Evolutionary conservation across 2,329 filamentous ascomycete species (phyloP).

Genomic region (Tricladium varicosporioides): DNA sequence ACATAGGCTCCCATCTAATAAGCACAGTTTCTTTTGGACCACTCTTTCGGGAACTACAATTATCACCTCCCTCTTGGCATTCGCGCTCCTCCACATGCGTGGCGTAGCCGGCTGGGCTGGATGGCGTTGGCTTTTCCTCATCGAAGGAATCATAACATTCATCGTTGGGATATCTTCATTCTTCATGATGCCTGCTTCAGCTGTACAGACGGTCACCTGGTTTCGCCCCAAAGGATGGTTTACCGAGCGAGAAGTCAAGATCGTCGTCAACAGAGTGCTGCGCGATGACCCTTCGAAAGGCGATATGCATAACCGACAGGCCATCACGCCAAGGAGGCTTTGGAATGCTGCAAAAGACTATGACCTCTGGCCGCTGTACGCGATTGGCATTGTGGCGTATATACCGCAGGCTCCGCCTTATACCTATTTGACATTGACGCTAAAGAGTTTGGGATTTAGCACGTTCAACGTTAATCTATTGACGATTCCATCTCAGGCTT

Average conservation of each 20-base stretch:
- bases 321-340: constrained; percentile 48
- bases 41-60: constrained; percentile 46
- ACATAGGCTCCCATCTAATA: too few relatives aligned
- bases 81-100: constrained; percentile 51
- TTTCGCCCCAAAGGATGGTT: constrained; percentile 63
- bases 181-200: constrained; percentile 58
- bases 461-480: constrained; percentile 46
- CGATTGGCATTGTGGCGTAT: constrained; percentile 46
- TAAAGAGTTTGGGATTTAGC: constrained; percentile 35
- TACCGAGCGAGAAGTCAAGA: constrained; percentile 60
- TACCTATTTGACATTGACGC: constrained; percentile 53
- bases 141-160: constrained; percentile 55
- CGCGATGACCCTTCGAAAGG: constrained; percentile 51
- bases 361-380: constrained; percentile 56
- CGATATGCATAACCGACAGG: constrained; percentile 59
- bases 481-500: constrained; percentile 43
- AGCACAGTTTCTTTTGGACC: constrained; percentile 64
- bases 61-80: constrained; percentile 53
- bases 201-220: constrained; percentile 54
- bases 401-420: constrained; percentile 48
- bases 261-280: constrained; percentile 61
- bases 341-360: constrained; percentile 55
- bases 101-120: constrained; percentile 49
- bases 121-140: constrained; percentile 54
- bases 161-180: constrained; percentile 51